Evolutionary conservation across 2,329 filamentous ascomycete genomes (phyloP), one percentile per base, ranked within the genome.

Genomic region (Alternaria ventricosa): DNA sequence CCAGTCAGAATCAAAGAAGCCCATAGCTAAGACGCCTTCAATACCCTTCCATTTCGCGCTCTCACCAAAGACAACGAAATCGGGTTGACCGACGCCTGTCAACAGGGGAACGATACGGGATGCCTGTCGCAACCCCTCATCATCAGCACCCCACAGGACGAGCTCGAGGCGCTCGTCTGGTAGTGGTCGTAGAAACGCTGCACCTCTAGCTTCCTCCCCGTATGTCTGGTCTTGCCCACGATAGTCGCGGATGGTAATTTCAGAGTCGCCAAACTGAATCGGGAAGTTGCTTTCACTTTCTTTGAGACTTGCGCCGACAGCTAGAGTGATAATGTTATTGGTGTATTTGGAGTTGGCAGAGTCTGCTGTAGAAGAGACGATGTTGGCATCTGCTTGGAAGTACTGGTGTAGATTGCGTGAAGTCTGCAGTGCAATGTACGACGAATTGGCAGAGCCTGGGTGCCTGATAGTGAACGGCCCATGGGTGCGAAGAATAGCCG

Each of bases 331-430:
- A 9, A 84, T 61, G 69, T 87, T 88, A 15, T 85, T 84, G 8
- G 70, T 70, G 1, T 18, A 30, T 22, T 62, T 58, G 3, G 18
- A 25, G 12, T 44, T 43, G 2, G 45, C 44, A 10, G 18, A 15
- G 13, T 55, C 46, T 5, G 55, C 41, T 1, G n/a, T 15, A 1
- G 59, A 59, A 1, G 64, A 56, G 7, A 76, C 55, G 53, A 87
- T 82, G 8, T 78, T 67, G 2, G 84, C 79, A 67, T 88, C 86
- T 18, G 86, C 86, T 54, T 79, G 82, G 73, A 86, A 87, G 69
- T 89, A 89, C 70, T 88, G 87, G 63, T 85, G 81, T 4, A 89
- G 77, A 67, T 88, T 88, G 30, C 86, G 83, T 25, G 86, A 86
- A 44, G 87, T 81, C 66, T 88, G 86, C 5, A 87, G 70, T 1